A percentile compares a stretch with the other conserved stretches of the same genome.
These are phyloP conservation scores for Beauveria brongniartii DNA, from an alignment of 2,329 filamentous ascomycete species.

Conservation along the genomic window DNA sequence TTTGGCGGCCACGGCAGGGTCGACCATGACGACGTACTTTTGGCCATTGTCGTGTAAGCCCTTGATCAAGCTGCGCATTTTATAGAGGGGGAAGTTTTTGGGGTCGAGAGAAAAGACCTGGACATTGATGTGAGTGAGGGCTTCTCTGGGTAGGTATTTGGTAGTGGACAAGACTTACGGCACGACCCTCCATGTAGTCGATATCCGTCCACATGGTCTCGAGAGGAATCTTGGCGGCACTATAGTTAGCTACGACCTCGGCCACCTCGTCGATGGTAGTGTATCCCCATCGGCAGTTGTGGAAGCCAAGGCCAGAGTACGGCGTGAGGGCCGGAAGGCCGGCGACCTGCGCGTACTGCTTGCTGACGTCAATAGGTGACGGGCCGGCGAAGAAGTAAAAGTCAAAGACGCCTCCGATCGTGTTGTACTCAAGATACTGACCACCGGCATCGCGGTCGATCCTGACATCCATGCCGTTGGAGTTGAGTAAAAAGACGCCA, in stretches of 20 bases:
- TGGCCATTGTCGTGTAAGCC: conserved; percentile 60
- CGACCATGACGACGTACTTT: conserved; percentile 71
- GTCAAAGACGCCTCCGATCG: conserved; percentile 69
- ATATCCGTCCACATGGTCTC: conserved; percentile 44
- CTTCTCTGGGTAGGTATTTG: not conserved
- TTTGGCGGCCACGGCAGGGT: conserved; percentile 57
- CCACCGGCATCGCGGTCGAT: conserved; percentile 52
- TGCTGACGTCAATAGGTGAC: conserved; percentile 57
- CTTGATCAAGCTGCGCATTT: conserved; percentile 57
- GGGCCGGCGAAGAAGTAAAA: conserved; percentile 74
- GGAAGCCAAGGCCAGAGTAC: conserved; percentile 74
- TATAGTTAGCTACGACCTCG: conserved; percentile 60
- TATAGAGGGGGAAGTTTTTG: conserved; percentile 50
- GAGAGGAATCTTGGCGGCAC: conserved; percentile 54
- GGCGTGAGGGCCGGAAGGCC: conserved; percentile 71
- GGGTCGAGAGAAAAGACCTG: conserved; percentile 55
- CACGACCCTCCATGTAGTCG: conserved; percentile 29
- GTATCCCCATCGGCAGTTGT: conserved; percentile 72
- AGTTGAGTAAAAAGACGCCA: conserved; percentile 69
- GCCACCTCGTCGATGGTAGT: conserved; percentile 61
- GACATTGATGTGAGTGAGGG: conserved; percentile 6
- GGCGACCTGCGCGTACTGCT: conserved; percentile 59
- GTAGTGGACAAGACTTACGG: conserved; percentile 9
- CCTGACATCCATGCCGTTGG: conserved; percentile 67
- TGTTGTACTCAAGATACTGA: conserved; percentile 75